These are phyloP conservation scores for Leccinum disarticulatum DNA, from an alignment of 768 basidiomycete species.

Conservation along the genomic window DNA sequence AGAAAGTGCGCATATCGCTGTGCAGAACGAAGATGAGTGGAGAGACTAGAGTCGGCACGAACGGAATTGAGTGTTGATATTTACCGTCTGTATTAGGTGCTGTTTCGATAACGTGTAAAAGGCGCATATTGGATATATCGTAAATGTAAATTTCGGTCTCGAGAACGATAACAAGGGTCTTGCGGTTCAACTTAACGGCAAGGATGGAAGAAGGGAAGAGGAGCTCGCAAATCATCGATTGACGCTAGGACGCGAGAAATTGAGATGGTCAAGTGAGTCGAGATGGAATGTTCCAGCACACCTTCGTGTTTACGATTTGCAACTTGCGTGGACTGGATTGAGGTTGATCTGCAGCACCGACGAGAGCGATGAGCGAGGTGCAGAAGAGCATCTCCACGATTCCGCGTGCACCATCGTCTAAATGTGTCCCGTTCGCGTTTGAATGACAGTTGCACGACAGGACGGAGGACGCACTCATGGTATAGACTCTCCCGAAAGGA, in stretches of 20 bases:
- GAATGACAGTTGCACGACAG: background rate
- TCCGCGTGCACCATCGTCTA: slow-evolving; percentile 91
- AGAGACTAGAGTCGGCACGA: background rate
- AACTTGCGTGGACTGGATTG: slow-evolving; percentile 88
- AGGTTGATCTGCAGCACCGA: slow-evolving; percentile 93
- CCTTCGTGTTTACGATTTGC: slow-evolving; percentile 99
- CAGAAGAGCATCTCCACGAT: slow-evolving; percentile 99
- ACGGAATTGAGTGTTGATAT: slow-evolving; percentile 6
- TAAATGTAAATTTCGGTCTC: slow-evolving; percentile 99
- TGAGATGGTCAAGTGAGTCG: slow-evolving; percentile 1
- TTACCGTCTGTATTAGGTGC: slow-evolving; percentile 92
- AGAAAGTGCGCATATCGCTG: slow-evolving; percentile 93
- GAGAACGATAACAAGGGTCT: slow-evolving; percentile 92
- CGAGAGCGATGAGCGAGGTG: slow-evolving; percentile 94
- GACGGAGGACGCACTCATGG: slow-evolving; percentile 68
- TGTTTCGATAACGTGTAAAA: slow-evolving; percentile 96
- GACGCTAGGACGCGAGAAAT: slow-evolving; percentile 53
- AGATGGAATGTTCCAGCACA: slow-evolving; percentile 32
- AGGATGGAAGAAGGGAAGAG: slow-evolving; percentile 96
- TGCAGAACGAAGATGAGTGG: slow-evolving; percentile 5
- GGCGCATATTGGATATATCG: slow-evolving; percentile 97
- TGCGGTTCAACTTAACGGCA: slow-evolving; percentile 96
- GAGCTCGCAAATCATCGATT: slow-evolving; percentile 98
- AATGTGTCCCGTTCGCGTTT: background rate
- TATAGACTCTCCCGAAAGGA: slow-evolving; percentile 94